Conservation (phyloP, 129 eudicot species). For the Silybum marianum region DNA sequence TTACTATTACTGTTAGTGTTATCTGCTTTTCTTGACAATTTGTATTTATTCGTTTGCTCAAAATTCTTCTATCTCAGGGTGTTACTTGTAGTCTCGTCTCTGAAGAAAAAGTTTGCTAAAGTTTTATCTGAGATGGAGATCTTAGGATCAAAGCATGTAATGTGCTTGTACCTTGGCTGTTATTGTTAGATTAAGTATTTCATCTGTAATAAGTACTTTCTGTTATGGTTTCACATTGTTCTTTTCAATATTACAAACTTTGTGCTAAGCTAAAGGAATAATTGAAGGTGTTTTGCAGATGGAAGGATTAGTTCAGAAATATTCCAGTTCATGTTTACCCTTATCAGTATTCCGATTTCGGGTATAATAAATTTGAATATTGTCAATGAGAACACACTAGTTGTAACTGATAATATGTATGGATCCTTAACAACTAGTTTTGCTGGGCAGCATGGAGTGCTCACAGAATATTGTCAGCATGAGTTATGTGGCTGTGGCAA, state of each 20-base stretch:
- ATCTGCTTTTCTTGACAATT: conserved; percentile 1
- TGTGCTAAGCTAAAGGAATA: conserved; percentile 34
- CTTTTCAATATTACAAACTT: conserved; percentile 4
- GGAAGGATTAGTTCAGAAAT: conserved; percentile 78
- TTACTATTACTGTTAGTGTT: conserved; percentile 1
- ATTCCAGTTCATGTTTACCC: conserved; percentile 62
- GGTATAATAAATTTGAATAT: conserved; percentile 42
- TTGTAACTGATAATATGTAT: not conserved
- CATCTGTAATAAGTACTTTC: not conserved
- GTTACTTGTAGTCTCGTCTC: conserved; percentile 61
- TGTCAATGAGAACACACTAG: conserved; percentile 4
- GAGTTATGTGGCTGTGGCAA: conserved; percentile 51
- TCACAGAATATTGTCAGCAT: conserved; percentile 80
- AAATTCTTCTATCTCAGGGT: conserved; percentile 58
- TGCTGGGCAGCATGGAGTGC: conserved; percentile 64
- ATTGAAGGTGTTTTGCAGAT: conserved; percentile 58
- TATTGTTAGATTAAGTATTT: not conserved
- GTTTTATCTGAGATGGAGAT: conserved; percentile 67
- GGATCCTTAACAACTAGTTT: conserved; percentile 14
- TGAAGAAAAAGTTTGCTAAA: conserved; percentile 72
- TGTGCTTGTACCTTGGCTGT: conserved; percentile 17
- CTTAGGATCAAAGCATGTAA: conserved; percentile 90
- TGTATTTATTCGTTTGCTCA: conserved; percentile 8
- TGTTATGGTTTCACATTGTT: not conserved
- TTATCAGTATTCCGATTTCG: conserved; percentile 52